Evolutionary conservation across 2,329 filamentous ascomycete genomes (phyloP).

Genomic region (Alternaria brassicicola): DNA sequence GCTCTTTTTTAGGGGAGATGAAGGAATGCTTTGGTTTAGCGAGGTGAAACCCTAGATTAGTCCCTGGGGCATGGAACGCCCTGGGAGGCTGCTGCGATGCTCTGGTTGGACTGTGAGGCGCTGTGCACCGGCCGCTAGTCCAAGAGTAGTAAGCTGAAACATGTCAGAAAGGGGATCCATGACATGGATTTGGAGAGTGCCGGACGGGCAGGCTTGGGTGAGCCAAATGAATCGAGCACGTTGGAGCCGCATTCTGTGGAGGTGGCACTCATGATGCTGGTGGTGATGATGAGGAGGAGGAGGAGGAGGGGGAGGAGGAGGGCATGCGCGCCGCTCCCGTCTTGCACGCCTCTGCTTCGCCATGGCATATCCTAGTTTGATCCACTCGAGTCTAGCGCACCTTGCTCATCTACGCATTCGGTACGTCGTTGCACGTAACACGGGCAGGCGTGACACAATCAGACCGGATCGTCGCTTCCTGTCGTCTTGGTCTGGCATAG

Average conservation of each 20-base stretch:
- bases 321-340: constrained; percentile 11
- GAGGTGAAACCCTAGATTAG: constrained; percentile 44
- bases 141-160: constrained; percentile 40
- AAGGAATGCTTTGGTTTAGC: constrained; percentile 47
- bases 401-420: constrained; percentile 4
- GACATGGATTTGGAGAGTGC: constrained; percentile 11
- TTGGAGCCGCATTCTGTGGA: constrained; percentile 4
- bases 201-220: constrained; percentile 10
- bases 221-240: background rate
- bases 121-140: constrained; percentile 32
- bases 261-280: background rate
- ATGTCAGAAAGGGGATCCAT: constrained; percentile 33
- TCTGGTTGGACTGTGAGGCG: constrained; percentile 27
- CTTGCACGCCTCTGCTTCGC: background rate
- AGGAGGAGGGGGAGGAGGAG: too few relatives aligned
- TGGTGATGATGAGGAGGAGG: too few relatives aligned
- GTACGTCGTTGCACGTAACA: constrained; percentile 6
- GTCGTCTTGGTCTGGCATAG: constrained; percentile 1
- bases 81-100: constrained; percentile 8
- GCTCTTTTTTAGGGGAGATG: constrained; percentile 43
- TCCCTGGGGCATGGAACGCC: constrained; percentile 20
- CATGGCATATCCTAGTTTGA: background rate
- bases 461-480: constrained; percentile 9
- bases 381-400: constrained; percentile 12
- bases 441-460: constrained; percentile 6